Base-by-base conservation (phyloP, 1,284 basidiomycete genomes). In the Malassezia globosa region DNA sequence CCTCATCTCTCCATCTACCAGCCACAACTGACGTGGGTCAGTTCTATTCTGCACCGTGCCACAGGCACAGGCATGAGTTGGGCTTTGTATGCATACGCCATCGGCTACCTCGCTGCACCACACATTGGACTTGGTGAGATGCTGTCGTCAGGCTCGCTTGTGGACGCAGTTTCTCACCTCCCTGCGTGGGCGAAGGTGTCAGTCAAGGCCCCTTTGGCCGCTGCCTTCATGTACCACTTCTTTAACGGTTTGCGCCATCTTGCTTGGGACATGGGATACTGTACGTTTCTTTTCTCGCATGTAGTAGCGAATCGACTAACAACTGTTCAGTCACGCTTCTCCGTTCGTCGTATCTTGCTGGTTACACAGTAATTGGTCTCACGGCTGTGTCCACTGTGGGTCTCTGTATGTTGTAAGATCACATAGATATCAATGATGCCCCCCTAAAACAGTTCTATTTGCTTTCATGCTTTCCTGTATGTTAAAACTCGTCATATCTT, bases 1-100 rank as follows among this genome's bases (percentile, higher is more conserved):
- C 92, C 94, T 19, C 88, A 95, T 73, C 84, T 90, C 64, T 86
- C 86, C 41, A 95, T 96, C 74, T 97, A 96, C 76, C 85, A 94
- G 73, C 88, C 87, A 18, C 90, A 95, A 73, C 60, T 78, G 38
- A 96, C 92, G 36, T 94, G 86, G 87, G 31, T 83, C 48, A 78
- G 75, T 3, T 94, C 88, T 13, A 88, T 92, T 65, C 79, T 78
- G 25, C 83, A 96, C 76, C 84, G 92, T 72, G 74, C 80, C 39
- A 86, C 88, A 5, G 92, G 94, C 52, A 78, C 75, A 19, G 85
- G 77, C 8, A 77, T 97, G 45, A 53, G 77, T 29, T 59, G 52
- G 22, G 46, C 60, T 57, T 78, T 97, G 41, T 97, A 97, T 73
- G 85, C 79, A 38, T 88, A 84, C 73, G 83, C 86, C 18, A 77